phyloP scores from a whole-genome alignment of 805 yeast species.

The Metschnikowia arizonensis region DNA sequence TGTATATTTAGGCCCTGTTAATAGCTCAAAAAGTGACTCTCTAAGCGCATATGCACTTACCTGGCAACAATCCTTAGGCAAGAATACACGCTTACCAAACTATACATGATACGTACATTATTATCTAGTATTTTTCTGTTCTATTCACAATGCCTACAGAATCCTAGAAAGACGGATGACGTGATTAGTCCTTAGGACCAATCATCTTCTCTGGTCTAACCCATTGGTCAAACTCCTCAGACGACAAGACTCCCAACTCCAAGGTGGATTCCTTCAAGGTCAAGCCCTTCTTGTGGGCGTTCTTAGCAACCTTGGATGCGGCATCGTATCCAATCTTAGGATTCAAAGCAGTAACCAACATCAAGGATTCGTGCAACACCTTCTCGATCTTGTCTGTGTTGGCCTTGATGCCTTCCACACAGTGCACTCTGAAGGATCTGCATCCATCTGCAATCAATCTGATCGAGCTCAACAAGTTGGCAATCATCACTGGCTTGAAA shows the following conservation, averaged over 20 bases:
- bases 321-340: slow-evolving; percentile 98
- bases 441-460: slow-evolving; percentile 87
- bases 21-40: slow-evolving; percentile 12
- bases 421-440: slow-evolving; percentile 85
- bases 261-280: slow-evolving; percentile 93
- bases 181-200: slow-evolving; percentile 68
- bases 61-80: too few relatives aligned
- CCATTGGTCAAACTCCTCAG: slow-evolving; percentile 91
- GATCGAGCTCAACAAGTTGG: slow-evolving; percentile 82
- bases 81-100: slow-evolving; percentile 12
- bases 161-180: neutral
- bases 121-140: neutral
- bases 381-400: slow-evolving; percentile 83
- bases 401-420: slow-evolving; percentile 92
- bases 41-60: slow-evolving; percentile 17
- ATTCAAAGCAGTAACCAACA: slow-evolving; percentile 97
- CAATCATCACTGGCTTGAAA: slow-evolving; percentile 93
- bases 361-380: slow-evolving; percentile 87
- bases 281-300: slow-evolving; percentile 96
- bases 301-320: slow-evolving; percentile 97
- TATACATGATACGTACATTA: neutral
- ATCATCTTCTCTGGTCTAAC: slow-evolving; percentile 98
- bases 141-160: neutral
- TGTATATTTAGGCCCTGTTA: neutral
- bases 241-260: slow-evolving; percentile 79